Conservation (phyloP, 495 filamentous ascomycete species). For the Haplographium delicatum region DNA sequence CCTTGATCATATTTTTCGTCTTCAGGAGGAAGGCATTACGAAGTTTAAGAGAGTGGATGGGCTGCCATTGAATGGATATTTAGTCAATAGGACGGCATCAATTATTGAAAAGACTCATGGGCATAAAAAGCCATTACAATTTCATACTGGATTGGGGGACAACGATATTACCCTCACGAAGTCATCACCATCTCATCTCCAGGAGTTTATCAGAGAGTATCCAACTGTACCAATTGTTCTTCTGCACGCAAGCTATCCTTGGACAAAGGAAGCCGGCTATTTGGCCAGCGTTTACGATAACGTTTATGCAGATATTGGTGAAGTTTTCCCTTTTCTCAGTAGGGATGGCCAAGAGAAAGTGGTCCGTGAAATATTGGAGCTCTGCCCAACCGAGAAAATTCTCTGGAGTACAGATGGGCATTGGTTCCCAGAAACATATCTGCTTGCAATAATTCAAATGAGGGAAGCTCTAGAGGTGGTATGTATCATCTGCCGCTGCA, state of each 20-base stretch:
- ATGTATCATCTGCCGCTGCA: not conserved
- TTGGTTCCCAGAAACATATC: conserved; percentile 78
- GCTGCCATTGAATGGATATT: conserved; percentile 12
- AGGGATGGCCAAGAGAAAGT: conserved; percentile 72
- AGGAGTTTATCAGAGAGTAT: conserved; percentile 65
- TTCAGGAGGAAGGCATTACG: conserved; percentile 2
- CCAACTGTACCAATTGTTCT: conserved; percentile 69
- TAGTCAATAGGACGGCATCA: conserved; percentile 46
- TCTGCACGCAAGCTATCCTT: conserved; percentile 81
- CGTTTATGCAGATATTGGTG: conserved; percentile 80
- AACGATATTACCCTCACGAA: conserved; percentile 67
- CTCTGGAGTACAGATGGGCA: conserved; percentile 85
- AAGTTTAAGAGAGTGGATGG: conserved; percentile 19
- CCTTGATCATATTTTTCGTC: conserved; percentile 4
- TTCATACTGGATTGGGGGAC: conserved; percentile 84
- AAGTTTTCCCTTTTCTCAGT: conserved; percentile 80
- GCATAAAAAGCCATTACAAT: conserved; percentile 69
- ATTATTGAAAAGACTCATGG: conserved; percentile 38
- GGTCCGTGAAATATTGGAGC: conserved; percentile 67
- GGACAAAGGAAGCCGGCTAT: conserved; percentile 77
- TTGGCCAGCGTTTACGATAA: conserved; percentile 75
- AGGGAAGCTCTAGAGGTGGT: conserved; percentile 68
- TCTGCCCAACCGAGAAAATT: conserved; percentile 71
- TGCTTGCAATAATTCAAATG: conserved; percentile 72
- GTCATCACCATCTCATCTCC: conserved; percentile 73